These are phyloP conservation scores for Boletus coccyginus DNA, from an alignment of 768 basidiomycete genomes.

Conservation along the genomic window DNA sequence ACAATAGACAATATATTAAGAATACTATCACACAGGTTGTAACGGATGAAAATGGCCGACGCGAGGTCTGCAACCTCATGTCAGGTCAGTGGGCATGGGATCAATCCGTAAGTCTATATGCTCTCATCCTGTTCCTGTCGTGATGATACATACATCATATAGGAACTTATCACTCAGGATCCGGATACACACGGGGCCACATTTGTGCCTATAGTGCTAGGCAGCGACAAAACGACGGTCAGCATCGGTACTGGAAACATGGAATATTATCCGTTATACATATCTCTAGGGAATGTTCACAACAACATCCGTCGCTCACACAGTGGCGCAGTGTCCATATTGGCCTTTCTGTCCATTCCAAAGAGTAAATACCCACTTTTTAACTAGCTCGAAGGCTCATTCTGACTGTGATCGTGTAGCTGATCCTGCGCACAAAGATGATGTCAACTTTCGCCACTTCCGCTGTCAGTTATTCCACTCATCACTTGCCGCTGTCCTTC, in stretches of 20 bases:
- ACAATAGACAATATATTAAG: too few relatives aligned
- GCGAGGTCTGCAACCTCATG: too few relatives aligned
- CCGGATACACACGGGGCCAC: slow-evolving; percentile 11
- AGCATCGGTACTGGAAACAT: slow-evolving; percentile 11
- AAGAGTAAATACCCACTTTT: slow-evolving; percentile 15
- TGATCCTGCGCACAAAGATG: too few relatives aligned
- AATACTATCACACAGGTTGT: neutral
- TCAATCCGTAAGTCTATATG: neutral
- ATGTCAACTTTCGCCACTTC: too few relatives aligned
- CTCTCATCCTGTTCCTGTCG: too few relatives aligned
- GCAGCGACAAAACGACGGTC: slow-evolving; percentile 19
- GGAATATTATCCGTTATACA: slow-evolving; percentile 16
- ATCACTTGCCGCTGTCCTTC: too few relatives aligned
- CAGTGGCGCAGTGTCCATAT: neutral
- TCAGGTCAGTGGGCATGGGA: neutral
- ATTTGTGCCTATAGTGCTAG: slow-evolving; percentile 14
- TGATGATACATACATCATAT: neutral
- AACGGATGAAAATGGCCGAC: neutral
- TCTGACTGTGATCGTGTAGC: too few relatives aligned
- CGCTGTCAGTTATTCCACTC: too few relatives aligned
- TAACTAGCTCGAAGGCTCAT: too few relatives aligned
- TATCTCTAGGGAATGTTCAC: slow-evolving; percentile 14
- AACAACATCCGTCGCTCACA: slow-evolving; percentile 11
- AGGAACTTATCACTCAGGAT: slow-evolving; percentile 24
- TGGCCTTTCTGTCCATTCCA: slow-evolving; percentile 29